Conservation (phyloP, 805 yeast species). For the Starmerella apis region DNA sequence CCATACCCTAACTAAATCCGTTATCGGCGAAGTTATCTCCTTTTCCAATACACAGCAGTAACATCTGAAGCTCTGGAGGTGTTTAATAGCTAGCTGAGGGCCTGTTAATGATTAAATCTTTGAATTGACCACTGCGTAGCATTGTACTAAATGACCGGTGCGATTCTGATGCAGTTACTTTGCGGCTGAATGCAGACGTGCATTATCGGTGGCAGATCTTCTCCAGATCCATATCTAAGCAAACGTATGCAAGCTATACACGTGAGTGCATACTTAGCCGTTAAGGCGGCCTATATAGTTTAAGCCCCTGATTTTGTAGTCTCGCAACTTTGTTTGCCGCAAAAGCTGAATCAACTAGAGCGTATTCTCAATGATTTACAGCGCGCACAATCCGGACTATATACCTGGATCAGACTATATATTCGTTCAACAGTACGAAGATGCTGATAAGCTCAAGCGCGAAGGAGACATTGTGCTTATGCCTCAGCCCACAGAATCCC, state of each 20-base stretch:
- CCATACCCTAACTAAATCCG: not conserved
- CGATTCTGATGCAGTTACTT: too few species aligned
- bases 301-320: not conserved
- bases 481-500: constrained; percentile 56
- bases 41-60: not conserved
- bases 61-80: not conserved
- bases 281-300: not conserved
- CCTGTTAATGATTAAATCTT: too few species aligned
- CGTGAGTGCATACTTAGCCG: not conserved
- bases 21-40: not conserved
- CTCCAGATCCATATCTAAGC: not conserved
- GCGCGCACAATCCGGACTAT: constrained; percentile 9
- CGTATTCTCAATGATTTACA: constrained; percentile 1
- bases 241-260: not conserved
- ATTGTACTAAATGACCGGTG: too few species aligned
- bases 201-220: not conserved
- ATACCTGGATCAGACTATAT: constrained; percentile 24
- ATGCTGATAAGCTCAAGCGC: constrained; percentile 14
- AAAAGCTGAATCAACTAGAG: too few species aligned
- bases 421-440: constrained; percentile 34
- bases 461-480: constrained; percentile 41
- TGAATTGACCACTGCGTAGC: too few species aligned
- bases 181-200: not conserved
- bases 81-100: too few species aligned
- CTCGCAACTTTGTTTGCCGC: too few species aligned